A percentile compares a stretch with the other conserved stretches of the same genome.
These are phyloP conservation scores for Arabidopsis arenosa DNA, from an alignment of 345 rosid genomes.

Conservation along the genomic window DNA sequence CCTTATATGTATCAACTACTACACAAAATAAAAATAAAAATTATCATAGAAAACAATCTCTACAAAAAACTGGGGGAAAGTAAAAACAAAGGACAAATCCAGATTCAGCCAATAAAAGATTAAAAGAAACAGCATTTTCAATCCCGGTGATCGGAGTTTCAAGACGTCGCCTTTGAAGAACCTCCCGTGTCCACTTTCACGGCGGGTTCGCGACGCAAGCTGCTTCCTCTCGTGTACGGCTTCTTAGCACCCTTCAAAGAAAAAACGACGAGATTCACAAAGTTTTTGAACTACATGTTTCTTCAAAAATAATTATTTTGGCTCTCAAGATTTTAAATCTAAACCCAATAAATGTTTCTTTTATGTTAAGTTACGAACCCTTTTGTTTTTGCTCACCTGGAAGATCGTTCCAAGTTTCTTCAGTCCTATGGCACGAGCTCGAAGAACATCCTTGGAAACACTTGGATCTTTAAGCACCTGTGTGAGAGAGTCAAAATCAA, in stretches of 20 bases:
- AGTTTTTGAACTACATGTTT: not conserved
- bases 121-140: not conserved
- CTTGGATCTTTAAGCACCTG: constrained; percentile 91
- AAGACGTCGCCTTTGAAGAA: constrained; percentile 37
- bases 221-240: constrained; percentile 72
- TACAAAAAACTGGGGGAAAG: constrained; percentile 21
- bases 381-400: constrained; percentile 62
- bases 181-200: constrained; percentile 38
- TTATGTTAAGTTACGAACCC: constrained; percentile 35
- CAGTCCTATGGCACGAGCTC: constrained; percentile 66
- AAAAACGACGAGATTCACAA: not conserved
- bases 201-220: constrained; percentile 66
- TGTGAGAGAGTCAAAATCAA: not conserved
- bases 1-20: not conserved
- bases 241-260: constrained; percentile 74
- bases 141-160: not conserved
- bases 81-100: not conserved
- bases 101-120: constrained; percentile 2
- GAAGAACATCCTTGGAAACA: constrained; percentile 65
- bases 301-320: not conserved
- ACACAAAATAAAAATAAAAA: not conserved
- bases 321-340: not conserved
- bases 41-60: constrained; percentile 13
- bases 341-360: constrained; percentile 2
- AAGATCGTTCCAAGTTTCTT: constrained; percentile 86